Percentiles rank a stretch among this genome's conserved stretches.
Conservation (phyloP, 345 rosid genomes). For the Tarenaya hassleriana region DNA sequence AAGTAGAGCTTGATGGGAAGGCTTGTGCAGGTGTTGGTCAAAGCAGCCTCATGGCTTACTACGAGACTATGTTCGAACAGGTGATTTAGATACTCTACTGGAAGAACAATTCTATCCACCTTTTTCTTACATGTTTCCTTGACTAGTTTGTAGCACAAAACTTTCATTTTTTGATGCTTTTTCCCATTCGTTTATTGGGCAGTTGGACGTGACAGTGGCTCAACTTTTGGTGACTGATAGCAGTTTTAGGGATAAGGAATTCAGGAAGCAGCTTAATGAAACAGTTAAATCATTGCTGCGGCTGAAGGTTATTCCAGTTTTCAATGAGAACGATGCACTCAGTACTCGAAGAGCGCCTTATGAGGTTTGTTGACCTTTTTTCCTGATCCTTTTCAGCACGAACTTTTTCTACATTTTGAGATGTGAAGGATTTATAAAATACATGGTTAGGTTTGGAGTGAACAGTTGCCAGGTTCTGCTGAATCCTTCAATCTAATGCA, state of each 20-base stretch:
- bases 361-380: no score
- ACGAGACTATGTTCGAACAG: slow-evolving; percentile 87
- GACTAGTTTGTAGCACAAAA: background rate
- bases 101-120: no score
- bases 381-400: no score
- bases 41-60: slow-evolving; percentile 90
- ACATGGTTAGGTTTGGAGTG: no score
- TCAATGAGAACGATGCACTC: slow-evolving; percentile 96
- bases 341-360: slow-evolving; percentile 98
- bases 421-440: no score
- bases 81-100: slow-evolving; percentile 24
- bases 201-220: slow-evolving; percentile 97
- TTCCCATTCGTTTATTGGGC: slow-evolving; percentile 21
- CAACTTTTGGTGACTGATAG: slow-evolving; percentile 91
- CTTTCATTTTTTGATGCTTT: slow-evolving; percentile 13
- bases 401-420: no score
- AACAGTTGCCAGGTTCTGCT: no score
- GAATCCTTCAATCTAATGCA: slow-evolving; percentile 6
- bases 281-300: slow-evolving; percentile 62
- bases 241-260: slow-evolving; percentile 71
- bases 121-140: no score
- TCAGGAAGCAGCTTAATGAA: slow-evolving; percentile 78
- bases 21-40: slow-evolving; percentile 99
- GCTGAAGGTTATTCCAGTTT: slow-evolving; percentile 76
- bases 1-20: slow-evolving; percentile 84